Conservation (phyloP, 179 eudicot genomes). For the Drosera spatulata region DNA sequence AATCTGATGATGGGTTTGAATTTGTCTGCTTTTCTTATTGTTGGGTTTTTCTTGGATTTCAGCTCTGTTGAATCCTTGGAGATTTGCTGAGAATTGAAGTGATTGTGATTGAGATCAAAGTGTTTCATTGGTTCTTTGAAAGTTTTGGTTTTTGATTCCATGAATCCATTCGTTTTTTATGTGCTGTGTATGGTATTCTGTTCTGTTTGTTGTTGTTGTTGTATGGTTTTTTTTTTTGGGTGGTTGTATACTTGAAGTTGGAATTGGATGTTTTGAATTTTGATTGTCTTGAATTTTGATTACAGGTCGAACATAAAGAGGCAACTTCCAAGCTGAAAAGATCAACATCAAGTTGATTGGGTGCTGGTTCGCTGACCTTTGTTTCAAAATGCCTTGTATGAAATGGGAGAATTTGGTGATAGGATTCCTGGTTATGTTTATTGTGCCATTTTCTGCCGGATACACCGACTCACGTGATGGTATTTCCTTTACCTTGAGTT, state of each 20-base stretch:
- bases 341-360: not conserved
- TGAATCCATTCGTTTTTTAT: not conserved
- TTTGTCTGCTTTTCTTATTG: too few relatives aligned
- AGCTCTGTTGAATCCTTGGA: too few relatives aligned
- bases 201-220: not conserved
- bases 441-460: slow-evolving; percentile 28
- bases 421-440: slow-evolving; percentile 25
- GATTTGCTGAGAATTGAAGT: too few relatives aligned
- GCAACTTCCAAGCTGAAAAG: not conserved
- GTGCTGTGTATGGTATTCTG: too few relatives aligned
- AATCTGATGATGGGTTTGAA: too few relatives aligned
- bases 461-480: slow-evolving; percentile 77
- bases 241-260: not conserved
- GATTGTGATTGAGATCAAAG: too few relatives aligned
- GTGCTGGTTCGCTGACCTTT: not conserved
- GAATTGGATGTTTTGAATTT: not conserved
- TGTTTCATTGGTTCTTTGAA: not conserved
- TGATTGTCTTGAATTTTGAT: not conserved
- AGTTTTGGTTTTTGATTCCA: not conserved
- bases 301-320: not conserved
- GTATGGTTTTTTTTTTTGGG: not conserved
- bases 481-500: slow-evolving; percentile 13
- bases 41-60: too few relatives aligned
- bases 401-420: slow-evolving; percentile 28
- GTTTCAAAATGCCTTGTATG: slow-evolving; percentile 25